Evolutionary conservation across 2,329 filamentous ascomycete genomes (phyloP).

Genomic region (Cytospora chrysosperma): DNA sequence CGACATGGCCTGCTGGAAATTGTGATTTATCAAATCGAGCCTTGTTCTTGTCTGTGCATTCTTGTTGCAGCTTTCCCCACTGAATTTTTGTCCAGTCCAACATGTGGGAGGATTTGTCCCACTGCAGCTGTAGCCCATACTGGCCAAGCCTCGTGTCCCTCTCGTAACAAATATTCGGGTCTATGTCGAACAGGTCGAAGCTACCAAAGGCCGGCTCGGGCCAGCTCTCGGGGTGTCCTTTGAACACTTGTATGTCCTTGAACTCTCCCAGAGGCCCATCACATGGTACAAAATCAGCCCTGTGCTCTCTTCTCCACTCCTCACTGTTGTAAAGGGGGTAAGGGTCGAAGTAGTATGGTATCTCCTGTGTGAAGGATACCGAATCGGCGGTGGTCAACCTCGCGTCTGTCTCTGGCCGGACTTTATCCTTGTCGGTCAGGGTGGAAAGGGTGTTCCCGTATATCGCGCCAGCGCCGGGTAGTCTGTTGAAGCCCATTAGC

Average conservation of each 20-base stretch:
- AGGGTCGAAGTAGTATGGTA: slow-evolving; percentile 63
- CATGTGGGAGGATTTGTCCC: slow-evolving; percentile 44
- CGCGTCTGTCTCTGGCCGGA: slow-evolving; percentile 32
- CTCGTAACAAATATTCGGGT: slow-evolving; percentile 65
- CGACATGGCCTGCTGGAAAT: background rate
- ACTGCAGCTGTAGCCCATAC: slow-evolving; percentile 56
- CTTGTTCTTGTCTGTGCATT: slow-evolving; percentile 65
- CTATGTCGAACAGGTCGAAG: slow-evolving; percentile 58
- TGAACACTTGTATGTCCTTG: slow-evolving; percentile 65
- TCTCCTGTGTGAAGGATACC: slow-evolving; percentile 42
- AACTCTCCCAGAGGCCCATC: slow-evolving; percentile 61
- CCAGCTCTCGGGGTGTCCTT: slow-evolving; percentile 57
- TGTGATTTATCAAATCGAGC: slow-evolving; percentile 54
- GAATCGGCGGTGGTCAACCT: slow-evolving; percentile 30
- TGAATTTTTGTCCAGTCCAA: slow-evolving; percentile 63
- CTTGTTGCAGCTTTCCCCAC: slow-evolving; percentile 69
- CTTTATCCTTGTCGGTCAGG: slow-evolving; percentile 40
- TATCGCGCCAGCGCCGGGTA: slow-evolving; percentile 49
- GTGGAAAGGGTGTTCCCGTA: slow-evolving; percentile 56
- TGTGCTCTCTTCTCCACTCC: slow-evolving; percentile 56
- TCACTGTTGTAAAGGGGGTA: slow-evolving; percentile 69
- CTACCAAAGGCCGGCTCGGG: slow-evolving; percentile 63
- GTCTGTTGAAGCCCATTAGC: slow-evolving; percentile 34
- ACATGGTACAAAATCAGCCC: slow-evolving; percentile 63
- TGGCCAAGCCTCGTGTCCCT: slow-evolving; percentile 67